Base-by-base conservation (phyloP, 805 yeast genomes). In the Sugiyamaella marilandica region DNA sequence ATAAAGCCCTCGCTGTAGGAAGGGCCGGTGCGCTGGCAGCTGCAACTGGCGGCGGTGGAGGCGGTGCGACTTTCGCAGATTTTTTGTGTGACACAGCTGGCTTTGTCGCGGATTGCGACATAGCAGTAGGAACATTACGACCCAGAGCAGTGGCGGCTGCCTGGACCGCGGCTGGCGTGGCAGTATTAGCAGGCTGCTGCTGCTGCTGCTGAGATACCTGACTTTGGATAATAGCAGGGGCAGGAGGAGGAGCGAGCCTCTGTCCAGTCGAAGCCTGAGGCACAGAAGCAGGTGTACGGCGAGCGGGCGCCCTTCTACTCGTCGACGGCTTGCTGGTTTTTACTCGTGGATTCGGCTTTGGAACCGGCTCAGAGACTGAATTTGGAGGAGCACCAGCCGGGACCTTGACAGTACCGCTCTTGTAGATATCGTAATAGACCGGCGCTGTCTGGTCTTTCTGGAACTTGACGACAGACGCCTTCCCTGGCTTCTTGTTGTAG, bases 401-500 rank as follows among this genome's bases (percentile, higher is more conserved):
- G 14, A 89, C 96, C 39, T 81, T 82, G 24, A 94, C 91, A 0
- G 87, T 81, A 57, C 95, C 87, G 2, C 97, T 88, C 72, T 94
- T 94, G 74, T 94, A 94, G 10, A 72, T 55, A 67, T 94, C 98
- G 41, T 86, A 76, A 58, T 79, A 66, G 10, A 61, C 62, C 10
- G 95, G 95, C 29, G 85, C 84, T n/a, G 80, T 65, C 10, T 74
- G 76, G 45, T 84, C 85, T 39, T 77, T 67, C 49, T 77, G 80
- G 63, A 85, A 81, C 67, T 87, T 90, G 59, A 94, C 85, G 8
- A 78, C 67, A 55, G 90, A 94, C 24, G 75, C 64, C 66, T 81
- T 80, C 2, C 95, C 95, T 1, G 97, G 89, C 67, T 94, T 94
- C 77, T 92, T 94, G 70, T 85, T 87, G 70, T 94, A 94, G 56